Evolutionary conservation across 2,329 filamentous ascomycete genomes (phyloP).

Genomic region (Neofusicoccum sp.): DNA sequence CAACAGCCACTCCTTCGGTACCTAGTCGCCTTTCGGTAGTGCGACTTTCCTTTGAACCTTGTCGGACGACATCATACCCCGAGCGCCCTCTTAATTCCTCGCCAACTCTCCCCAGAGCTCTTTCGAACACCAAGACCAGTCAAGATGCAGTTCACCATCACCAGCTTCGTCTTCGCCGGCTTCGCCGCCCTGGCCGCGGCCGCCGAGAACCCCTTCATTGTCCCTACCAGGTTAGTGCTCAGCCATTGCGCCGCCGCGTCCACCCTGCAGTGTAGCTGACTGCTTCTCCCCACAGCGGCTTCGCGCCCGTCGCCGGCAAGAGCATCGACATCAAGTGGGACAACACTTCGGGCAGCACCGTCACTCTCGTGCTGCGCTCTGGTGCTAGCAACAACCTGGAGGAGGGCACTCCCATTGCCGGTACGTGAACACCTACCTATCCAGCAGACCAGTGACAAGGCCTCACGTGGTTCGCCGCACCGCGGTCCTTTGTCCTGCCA

Average conservation of each 20-base stretch:
- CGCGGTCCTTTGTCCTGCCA: background rate
- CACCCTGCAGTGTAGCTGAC: background rate
- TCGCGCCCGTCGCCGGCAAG: slow-evolving; percentile 47
- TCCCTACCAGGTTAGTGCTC: slow-evolving; percentile 20
- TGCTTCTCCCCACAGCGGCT: slow-evolving; percentile 41
- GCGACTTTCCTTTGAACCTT: background rate
- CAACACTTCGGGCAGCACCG: slow-evolving; percentile 49
- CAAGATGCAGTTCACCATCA: slow-evolving; percentile 45
- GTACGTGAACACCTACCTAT: slow-evolving; percentile 34
- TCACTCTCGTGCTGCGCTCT: slow-evolving; percentile 49
- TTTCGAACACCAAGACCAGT: background rate
- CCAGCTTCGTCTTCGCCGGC: slow-evolving; percentile 44
- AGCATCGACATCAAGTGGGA: slow-evolving; percentile 49
- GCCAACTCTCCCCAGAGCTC: background rate
- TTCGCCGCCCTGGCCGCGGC: slow-evolving; percentile 45
- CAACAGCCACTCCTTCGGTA: background rate
- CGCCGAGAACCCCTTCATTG: slow-evolving; percentile 49
- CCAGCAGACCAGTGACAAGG: no score
- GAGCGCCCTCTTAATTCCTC: background rate
- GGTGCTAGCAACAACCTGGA: slow-evolving; percentile 41
- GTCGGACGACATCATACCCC: background rate
- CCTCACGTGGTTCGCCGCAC: no score
- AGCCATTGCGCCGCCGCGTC: background rate
- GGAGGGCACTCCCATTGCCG: slow-evolving; percentile 41
- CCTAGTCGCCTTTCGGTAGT: slow-evolving; percentile 9